These are phyloP conservation scores for Vanderwaltozyma yarrowii DNA, from an alignment of 805 yeast genomes.

Conservation along the genomic window DNA sequence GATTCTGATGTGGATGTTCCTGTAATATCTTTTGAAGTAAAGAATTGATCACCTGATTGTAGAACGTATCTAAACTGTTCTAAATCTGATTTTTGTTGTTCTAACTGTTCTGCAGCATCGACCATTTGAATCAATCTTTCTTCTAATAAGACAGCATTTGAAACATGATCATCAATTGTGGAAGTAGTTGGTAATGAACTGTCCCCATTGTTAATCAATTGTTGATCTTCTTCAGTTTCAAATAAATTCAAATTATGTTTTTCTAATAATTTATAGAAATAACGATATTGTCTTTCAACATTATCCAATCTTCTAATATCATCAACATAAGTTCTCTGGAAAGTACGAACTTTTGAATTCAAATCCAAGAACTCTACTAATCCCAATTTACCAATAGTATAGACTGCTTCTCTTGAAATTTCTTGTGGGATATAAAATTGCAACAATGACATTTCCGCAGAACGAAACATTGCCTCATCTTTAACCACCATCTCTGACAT, in stretches of 20 bases:
- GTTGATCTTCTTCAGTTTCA: conserved; percentile 13
- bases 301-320: conserved; percentile 80
- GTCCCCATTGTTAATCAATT: not conserved
- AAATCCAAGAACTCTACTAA: conserved; percentile 81
- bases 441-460: conserved; percentile 94
- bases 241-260: conserved; percentile 34
- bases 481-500: conserved; percentile 8
- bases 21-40: conserved; percentile 18
- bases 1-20: conserved; percentile 8
- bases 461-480: conserved; percentile 41
- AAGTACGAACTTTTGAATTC: conserved; percentile 67
- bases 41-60: conserved; percentile 40
- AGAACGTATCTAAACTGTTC: conserved; percentile 51
- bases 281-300: conserved; percentile 74
- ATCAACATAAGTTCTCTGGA: conserved; percentile 84
- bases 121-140: conserved; percentile 62
- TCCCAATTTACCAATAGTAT: conserved; percentile 79
- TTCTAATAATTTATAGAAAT: conserved; percentile 40
- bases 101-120: conserved; percentile 55
- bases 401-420: conserved; percentile 76
- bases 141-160: conserved; percentile 58
- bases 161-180: conserved; percentile 62
- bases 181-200: conserved; percentile 35
- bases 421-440: conserved; percentile 90
- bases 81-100: conserved; percentile 43